These are phyloP conservation scores for Heritiera fomes DNA, from an alignment of 345 rosid species.

Conservation along the genomic window DNA sequence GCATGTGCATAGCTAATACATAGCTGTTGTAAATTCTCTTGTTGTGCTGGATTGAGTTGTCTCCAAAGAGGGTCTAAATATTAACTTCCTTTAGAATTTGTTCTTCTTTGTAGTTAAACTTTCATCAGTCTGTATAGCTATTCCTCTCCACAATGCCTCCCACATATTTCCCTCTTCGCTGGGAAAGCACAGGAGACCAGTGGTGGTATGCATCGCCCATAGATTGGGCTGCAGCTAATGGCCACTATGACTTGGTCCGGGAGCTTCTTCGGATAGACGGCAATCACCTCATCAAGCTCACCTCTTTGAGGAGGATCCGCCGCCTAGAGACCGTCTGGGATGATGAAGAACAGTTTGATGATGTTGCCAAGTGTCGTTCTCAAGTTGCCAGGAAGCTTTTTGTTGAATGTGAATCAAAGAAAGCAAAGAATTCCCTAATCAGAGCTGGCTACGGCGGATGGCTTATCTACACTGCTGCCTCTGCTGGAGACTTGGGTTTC, in stretches of 20 bases:
- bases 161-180: slow-evolving; percentile 76
- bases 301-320: slow-evolving; percentile 87
- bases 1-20: background rate
- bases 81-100: background rate
- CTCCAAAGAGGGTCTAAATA: background rate
- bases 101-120: slow-evolving; percentile 2
- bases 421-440: slow-evolving; percentile 59
- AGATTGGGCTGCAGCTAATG: slow-evolving; percentile 91
- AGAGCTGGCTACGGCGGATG: slow-evolving; percentile 82
- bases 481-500: slow-evolving; percentile 76
- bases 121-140: background rate
- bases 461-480: slow-evolving; percentile 91
- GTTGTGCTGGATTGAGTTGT: background rate
- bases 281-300: slow-evolving; percentile 86
- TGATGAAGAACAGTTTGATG: slow-evolving; percentile 66
- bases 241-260: slow-evolving; percentile 85
- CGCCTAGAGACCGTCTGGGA: slow-evolving; percentile 98
- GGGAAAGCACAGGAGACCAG: slow-evolving; percentile 96
- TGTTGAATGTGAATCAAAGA: slow-evolving; percentile 57
- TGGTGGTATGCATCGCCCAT: slow-evolving; percentile 99
- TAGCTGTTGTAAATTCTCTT: background rate
- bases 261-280: slow-evolving; percentile 81
- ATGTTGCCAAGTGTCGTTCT: slow-evolving; percentile 68
- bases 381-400: slow-evolving; percentile 70
- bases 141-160: slow-evolving; percentile 51